Percentiles rank a stretch among this genome's conserved stretches.
These are phyloP conservation scores for Lavandula angustifolia DNA, from an alignment of 257 asterid genomes.

Conservation along the genomic window DNA sequence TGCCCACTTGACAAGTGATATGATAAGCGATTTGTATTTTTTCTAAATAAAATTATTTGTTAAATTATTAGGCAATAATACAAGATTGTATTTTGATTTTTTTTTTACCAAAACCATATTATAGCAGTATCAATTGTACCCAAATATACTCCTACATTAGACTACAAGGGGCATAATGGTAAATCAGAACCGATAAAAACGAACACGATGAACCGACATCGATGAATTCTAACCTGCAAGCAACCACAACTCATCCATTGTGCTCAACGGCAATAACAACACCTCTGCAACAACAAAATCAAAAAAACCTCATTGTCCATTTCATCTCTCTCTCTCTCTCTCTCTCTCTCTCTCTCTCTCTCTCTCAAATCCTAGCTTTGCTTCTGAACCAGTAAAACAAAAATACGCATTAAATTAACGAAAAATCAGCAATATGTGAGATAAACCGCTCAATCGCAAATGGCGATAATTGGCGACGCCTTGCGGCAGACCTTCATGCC, in stretches of 20 bases:
- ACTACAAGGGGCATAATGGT: no score
- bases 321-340: not conserved
- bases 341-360: not conserved
- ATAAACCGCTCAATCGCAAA: conserved; percentile 22
- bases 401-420: not conserved
- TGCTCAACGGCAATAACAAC: conserved; percentile 25
- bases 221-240: conserved; percentile 27
- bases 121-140: no score
- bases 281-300: not conserved
- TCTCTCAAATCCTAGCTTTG: conserved; percentile 28
- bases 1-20: no score
- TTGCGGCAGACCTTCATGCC: conserved; percentile 97
- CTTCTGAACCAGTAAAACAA: conserved; percentile 6
- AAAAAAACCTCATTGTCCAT: conserved; percentile 28
- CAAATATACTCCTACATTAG: no score
- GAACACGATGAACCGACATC: not conserved
- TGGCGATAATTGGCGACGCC: conserved; percentile 76
- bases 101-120: no score
- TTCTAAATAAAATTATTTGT: no score
- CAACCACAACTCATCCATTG: conserved; percentile 17
- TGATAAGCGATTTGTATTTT: no score
- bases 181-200: not conserved
- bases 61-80: no score
- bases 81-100: no score
- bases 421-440: conserved; percentile 19